Evolutionary conservation across 2,329 filamentous ascomycete genomes (phyloP), one percentile per base, ranked within the genome.

Genomic region (Xylaria sp.): DNA sequence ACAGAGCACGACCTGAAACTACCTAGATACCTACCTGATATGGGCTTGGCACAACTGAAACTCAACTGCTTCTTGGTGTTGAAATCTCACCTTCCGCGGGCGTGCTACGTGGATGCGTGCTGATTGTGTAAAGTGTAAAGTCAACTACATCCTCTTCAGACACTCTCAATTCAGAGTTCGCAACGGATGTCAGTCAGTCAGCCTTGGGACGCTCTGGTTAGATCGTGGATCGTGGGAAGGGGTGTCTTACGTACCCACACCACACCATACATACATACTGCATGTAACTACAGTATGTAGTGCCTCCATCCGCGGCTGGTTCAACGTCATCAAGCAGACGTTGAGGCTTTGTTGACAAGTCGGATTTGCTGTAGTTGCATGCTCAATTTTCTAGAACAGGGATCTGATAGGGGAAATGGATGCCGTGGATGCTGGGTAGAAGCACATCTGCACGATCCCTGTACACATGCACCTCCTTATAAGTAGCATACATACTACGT

Each of bases 31-130:
- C n/a, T n/a, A n/a, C n/a, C n/a, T n/a, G 18, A 28, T 36, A 39
- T 36, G 5, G 23, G 25, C 45, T 58, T 8, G 52, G 30, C n/a
- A 8, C n/a, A 60, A 63, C 66, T 69, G 66, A 69, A 69, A 66
- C 53, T 13, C 18, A 60, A 20, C 20, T 41, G n/a, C 57, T 25
- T 48, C 5, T 39, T 39, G 34, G 50, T 5, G 25, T 36, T 25
- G 62, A 45, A 4, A 23, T 39, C 15, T 23, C 23, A 30, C 12
- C 20, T n/a, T n/a, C 18, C 10, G n/a, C 50, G 25, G 34, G 36
- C 36, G 28, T 46, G 23, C 7, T 8, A 18, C 3, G n/a, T 46
- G 25, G 30, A 45, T 15, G 20, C 10, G 20, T 36, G 36, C 18
- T 55, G 60, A 23, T 23, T 23, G 15, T 30, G 25, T 18, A 36